Base-by-base conservation (phyloP, 345 rosid species). In the Eucalyptus erythrocorys region DNA sequence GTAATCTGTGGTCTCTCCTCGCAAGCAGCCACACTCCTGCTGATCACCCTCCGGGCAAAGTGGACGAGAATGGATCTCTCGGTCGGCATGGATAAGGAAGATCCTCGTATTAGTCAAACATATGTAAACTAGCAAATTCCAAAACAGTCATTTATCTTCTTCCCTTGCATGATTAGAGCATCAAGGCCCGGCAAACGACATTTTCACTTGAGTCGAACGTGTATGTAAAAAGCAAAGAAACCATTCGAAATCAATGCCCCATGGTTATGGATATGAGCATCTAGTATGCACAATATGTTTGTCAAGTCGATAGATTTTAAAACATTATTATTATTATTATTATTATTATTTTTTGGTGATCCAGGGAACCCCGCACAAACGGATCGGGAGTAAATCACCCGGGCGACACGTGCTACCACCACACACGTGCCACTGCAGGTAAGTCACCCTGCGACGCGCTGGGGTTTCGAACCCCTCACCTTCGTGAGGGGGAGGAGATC, bases 1-100 rank as follows among this genome's bases (percentile, higher is more conserved):
- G 13, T 96, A 85, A 96, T 95, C 49, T 94, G 98, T 10, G 96
- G 97, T 4, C 89, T 96, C 22, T 89, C 90, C 48, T 90, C 89
- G 68, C 97, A 95, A 92, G 85, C 95, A 6, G 37, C 71, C 87
- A 88, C 93, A 4, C 95, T 95, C 13, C 81, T 93, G 89, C 14
- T 95, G 24, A 92, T 96, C 51, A 90, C 94, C n/a, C 87, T 91
- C 42, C 90, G 90, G 71, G 87, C 92, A 27, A 95, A 92, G 88
- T 97, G 99, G 99, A 90, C 47, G 32, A 88, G 34, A 81, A 45
- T 90, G 84, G 91, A 93, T 30, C 53, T 92, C 24, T 34, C 87
- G 14, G 48, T 42, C 57, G 57, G 37, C 32, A 40, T 76, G 82
- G 47, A 76, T 21, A 40, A 76, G 24, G 82, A 76, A 21, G 82